Percentiles rank a stretch among this genome's conserved stretches.
Conservation (phyloP, 108 stramenopile species). For the Discostella pseudostelligera region DNA sequence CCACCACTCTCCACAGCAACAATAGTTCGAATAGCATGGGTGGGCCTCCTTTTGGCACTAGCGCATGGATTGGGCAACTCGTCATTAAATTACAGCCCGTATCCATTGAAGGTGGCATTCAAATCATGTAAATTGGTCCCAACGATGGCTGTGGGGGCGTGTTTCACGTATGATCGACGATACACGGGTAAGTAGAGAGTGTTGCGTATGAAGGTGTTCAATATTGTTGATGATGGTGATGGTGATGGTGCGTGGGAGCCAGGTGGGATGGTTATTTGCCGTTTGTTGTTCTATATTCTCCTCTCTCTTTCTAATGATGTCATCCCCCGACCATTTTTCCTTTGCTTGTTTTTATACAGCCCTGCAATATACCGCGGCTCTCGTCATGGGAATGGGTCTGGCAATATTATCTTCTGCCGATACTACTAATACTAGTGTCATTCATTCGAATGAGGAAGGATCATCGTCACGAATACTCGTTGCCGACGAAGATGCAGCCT, state of each 20-base stretch:
- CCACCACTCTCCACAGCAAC: slow-evolving; percentile 1
- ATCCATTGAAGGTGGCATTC: slow-evolving; percentile 49
- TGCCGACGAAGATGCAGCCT: neutral
- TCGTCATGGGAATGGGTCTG: slow-evolving; percentile 44
- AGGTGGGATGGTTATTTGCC: too few relatives aligned
- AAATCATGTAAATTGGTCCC: slow-evolving; percentile 49
- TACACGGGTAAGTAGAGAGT: slow-evolving; percentile 12
- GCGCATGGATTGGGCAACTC: slow-evolving; percentile 39
- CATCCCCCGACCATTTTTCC: slow-evolving; percentile 5
- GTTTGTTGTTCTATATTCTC: too few relatives aligned
- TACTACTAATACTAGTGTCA: neutral
- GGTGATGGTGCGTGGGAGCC: too few relatives aligned
- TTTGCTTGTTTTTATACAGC: slow-evolving; percentile 16
- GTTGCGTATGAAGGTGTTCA: neutral
- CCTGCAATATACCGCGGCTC: slow-evolving; percentile 36
- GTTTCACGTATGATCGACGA: slow-evolving; percentile 23
- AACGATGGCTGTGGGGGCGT: slow-evolving; percentile 43
- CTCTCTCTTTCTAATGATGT: neutral
- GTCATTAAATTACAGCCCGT: slow-evolving; percentile 33
- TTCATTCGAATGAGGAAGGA: neutral
- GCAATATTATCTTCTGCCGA: slow-evolving; percentile 39
- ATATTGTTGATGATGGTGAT: neutral
- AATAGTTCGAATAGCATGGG: slow-evolving; percentile 16
- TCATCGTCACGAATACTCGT: slow-evolving; percentile 7
- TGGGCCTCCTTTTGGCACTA: slow-evolving; percentile 23